Base-by-base conservation (phyloP, 1,139 yeast species). In the Saccharomycopsis phalli region DNA sequence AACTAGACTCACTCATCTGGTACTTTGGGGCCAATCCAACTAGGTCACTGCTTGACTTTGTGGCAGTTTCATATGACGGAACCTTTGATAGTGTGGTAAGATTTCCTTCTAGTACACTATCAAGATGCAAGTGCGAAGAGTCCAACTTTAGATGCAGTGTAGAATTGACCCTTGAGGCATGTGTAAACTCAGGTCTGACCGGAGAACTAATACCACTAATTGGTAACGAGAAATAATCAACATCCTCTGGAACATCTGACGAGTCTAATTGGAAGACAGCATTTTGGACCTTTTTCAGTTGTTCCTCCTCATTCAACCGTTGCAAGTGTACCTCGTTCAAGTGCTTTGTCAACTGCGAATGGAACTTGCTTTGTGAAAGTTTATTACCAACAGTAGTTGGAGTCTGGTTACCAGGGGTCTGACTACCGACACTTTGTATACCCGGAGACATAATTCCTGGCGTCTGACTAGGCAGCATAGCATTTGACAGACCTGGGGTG, bases 1-100 rank as follows among this genome's bases (percentile, higher is more conserved):
- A 6, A 31, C 20, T 13, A 11, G 6, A 4, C 6, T 10, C 25
- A 8, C 18, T 19, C 4, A n/a, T n/a, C 27, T 64, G 69, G 55
- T 81, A 81, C 1, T 71, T 69, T 0, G 93, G 91, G 1, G 88
- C 70, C 30, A 77, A 59, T 32, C 69, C 73, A 31, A 65, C 73
- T 3, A 63, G 72, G 6, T 62, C 58, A 3, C 60, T 58, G 26
- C 65, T 71, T 2, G 71, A 58, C 50, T 67, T 68, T 56, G 79
- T 62, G 0, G 97, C 96, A 34, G 84, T 79, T 7, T 71, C 70
- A 58, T 88, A 88, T 0, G 94, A 76, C 0, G 97, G 97, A 3
- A 87, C 94, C 44, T 74, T 63, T 13, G 80, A 75, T 49, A 87
- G 55, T 42, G 30, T 26, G 38, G 42, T 19, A 40, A 44, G 1